Evolutionary conservation across 257 asterid species (phyloP).

Genomic region (Forsythia suspensa): DNA sequence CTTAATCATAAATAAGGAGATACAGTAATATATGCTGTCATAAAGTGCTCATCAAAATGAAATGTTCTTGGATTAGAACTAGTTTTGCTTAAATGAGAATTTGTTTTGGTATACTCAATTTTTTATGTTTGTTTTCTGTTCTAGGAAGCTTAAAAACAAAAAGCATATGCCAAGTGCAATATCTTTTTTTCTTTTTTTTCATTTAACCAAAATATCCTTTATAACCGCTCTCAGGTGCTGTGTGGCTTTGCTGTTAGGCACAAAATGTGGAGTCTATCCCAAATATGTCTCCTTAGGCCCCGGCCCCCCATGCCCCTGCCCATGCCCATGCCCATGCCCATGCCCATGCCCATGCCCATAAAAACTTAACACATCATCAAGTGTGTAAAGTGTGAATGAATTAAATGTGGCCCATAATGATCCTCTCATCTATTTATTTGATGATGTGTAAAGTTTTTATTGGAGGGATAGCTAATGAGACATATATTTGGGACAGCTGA

Average conservation of each 20-base stretch:
- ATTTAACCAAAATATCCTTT: not conserved
- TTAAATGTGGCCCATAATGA: too few species aligned
- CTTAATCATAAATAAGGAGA: not conserved
- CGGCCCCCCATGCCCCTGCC: too few species aligned
- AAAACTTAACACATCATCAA: too few species aligned
- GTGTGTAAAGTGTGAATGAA: too few species aligned
- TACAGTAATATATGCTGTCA: not conserved
- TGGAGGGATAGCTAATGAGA: too few species aligned
- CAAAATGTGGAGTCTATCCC: not conserved
- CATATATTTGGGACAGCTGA: too few species aligned
- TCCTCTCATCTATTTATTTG: too few species aligned
- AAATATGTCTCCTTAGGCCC: too few species aligned
- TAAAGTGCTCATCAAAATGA: not conserved
- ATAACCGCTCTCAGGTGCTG: not conserved
- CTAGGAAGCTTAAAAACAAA: conserved; percentile 1
- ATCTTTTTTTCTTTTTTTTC: not conserved
- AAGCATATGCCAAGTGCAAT: not conserved
- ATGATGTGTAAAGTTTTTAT: too few species aligned
- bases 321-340: too few species aligned
- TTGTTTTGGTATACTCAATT: not conserved
- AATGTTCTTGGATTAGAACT: not conserved
- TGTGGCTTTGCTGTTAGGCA: not conserved
- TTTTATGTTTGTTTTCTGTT: conserved; percentile 12
- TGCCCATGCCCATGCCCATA: too few species aligned
- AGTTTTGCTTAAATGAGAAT: not conserved